phyloP scores from a whole-genome alignment of 1,284 basidiomycete genomes.

The Ceraceosorus guamensis region DNA sequence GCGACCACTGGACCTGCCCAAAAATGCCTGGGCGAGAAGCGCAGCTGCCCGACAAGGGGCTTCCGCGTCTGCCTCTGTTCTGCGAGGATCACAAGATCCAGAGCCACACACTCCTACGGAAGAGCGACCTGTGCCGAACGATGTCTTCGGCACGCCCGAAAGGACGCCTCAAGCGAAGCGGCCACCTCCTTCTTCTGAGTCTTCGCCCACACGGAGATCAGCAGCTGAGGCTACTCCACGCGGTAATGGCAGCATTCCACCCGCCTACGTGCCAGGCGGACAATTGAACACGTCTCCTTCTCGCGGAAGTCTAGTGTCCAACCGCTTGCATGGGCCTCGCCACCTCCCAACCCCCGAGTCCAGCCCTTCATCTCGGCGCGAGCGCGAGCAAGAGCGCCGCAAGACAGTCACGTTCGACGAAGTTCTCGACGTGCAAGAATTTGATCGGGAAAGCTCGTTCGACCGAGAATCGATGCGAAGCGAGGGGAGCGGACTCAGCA shows the following conservation, averaged over 20 bases:
- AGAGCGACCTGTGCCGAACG: not conserved
- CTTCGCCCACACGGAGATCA: conserved; percentile 4
- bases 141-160: conserved; percentile 6
- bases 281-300: conserved; percentile 38
- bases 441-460: conserved; percentile 41
- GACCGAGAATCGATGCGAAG: conserved; percentile 23
- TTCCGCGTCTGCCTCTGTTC: conserved; percentile 65
- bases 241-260: conserved; percentile 67
- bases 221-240: conserved; percentile 62
- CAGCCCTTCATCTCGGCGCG: not conserved
- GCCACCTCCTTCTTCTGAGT: no score
- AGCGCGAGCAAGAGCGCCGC: conserved; percentile 19
- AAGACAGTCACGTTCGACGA: conserved; percentile 75
- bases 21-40: conserved; percentile 60
- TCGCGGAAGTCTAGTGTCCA: conserved; percentile 69
- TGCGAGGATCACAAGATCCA: conserved; percentile 67
- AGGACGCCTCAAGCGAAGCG: conserved; percentile 1
- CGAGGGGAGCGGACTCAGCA: conserved; percentile 12
- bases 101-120: conserved; percentile 34
- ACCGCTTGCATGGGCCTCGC: conserved; percentile 69
- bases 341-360: conserved; percentile 14
- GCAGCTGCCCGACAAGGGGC: conserved; percentile 60
- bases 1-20: conserved; percentile 25
- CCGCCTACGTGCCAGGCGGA: conserved; percentile 11
- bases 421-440: conserved; percentile 75